A percentile compares a stretch with the other conserved stretches of the same genome.
phyloP scores from a whole-genome alignment of 75 land plant species.

The Cupressus sempervirens region DNA sequence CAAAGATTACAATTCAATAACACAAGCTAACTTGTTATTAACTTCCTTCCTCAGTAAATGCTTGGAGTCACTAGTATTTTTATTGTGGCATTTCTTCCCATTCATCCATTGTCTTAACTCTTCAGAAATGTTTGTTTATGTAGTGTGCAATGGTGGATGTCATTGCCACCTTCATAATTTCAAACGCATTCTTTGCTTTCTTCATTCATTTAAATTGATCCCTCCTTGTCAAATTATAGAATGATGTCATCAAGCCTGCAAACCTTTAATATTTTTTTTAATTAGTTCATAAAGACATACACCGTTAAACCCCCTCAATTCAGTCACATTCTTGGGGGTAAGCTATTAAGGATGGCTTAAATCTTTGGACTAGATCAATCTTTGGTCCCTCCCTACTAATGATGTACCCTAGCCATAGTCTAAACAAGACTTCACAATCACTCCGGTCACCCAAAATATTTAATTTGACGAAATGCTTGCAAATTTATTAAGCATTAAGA shows the following conservation, averaged over 20 bases:
- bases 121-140: too few relatives aligned
- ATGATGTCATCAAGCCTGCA: background rate
- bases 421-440: too few relatives aligned
- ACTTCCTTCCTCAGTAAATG: too few relatives aligned
- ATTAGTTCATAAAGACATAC: too few relatives aligned
- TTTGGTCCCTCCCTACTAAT: background rate
- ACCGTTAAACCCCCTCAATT: background rate
- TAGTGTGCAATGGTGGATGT: background rate
- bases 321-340: background rate
- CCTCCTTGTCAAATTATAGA: background rate
- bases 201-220: background rate
- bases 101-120: too few relatives aligned
- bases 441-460: too few relatives aligned
- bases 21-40: too few relatives aligned
- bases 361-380: background rate
- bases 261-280: background rate
- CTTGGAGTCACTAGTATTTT: too few relatives aligned
- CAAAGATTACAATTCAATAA: too few relatives aligned
- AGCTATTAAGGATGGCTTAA: background rate
- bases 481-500: too few relatives aligned
- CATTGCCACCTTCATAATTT: background rate
- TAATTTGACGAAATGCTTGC: too few relatives aligned
- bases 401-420: background rate
- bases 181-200: background rate
- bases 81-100: too few relatives aligned